Evolutionary conservation across 768 basidiomycete genomes (phyloP), one percentile per base, ranked within the genome.

Genomic region (Suillus weaverae): DNA sequence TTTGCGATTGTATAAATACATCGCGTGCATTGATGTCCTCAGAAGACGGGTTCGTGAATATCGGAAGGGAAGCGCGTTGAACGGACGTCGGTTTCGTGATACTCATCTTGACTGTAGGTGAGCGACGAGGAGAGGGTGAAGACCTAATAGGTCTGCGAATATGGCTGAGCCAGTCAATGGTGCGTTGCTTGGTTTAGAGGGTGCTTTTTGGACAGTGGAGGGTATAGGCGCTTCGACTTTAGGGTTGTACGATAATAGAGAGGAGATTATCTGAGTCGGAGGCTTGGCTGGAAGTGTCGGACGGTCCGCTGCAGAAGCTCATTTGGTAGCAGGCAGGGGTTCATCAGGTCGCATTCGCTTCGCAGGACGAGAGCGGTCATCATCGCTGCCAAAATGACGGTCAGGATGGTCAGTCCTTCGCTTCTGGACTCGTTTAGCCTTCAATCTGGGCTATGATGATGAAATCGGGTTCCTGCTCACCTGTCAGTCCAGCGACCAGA

Each of bases 1-100:
- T 98, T 74, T 98, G 95, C 14, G 95, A 93, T 76, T 97, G 96
- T 63, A 98, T 92, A 76, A 97, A 96, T 16, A 92, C 86, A 76
- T 97, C 95, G 65, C 91, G 82, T 57, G 80, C 79, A 56, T 70
- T 67, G 65, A 77, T 78, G 67, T 74, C 79, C 33, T 77, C 68
- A 0, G 81, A 75, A 10, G 72, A 65, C 9, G 77, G 70, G 44
- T 74, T 77, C 4, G 92, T 83, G 50, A 98, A 82, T n/a, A 89
- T 76, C 7, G 86, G 82, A 14, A 90, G 78, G 11, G 83, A 83
- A 9, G 89, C 87, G 64, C 90, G 84, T 76, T 99, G 97, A 66
- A 97, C 94, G 11, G 92, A 88, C 0, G 97, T 99, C 4, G 97
- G 97, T 68, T 89, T 91, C 13, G 82, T 76, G 50, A 99, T 93